phyloP scores from a whole-genome alignment of 371 early-diverging fungal genomes.

The Mucor piriformis region DNA sequence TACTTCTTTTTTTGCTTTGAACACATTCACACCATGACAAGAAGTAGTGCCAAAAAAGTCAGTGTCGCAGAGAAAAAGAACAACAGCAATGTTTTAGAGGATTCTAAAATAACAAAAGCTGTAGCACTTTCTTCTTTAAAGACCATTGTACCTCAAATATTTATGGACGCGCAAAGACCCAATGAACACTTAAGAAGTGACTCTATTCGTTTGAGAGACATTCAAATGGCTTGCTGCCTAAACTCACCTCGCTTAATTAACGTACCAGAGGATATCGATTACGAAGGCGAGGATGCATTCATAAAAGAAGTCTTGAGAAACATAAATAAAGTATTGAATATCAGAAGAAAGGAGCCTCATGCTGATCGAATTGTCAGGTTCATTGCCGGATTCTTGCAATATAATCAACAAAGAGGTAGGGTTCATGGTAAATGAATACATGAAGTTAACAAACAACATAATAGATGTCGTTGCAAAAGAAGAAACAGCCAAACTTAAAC shows the following conservation, averaged over 20 bases:
- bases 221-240: slow-evolving; percentile 67
- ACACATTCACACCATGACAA: too few species aligned
- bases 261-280: slow-evolving; percentile 42
- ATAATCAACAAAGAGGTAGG: slow-evolving; percentile 65
- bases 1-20: too few species aligned
- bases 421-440: background rate
- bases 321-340: slow-evolving; percentile 71
- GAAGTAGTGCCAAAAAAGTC: too few species aligned
- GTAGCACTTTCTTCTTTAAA: slow-evolving; percentile 42
- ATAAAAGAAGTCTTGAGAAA: slow-evolving; percentile 71
- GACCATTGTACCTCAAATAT: slow-evolving; percentile 62
- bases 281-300: slow-evolving; percentile 65
- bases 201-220: slow-evolving; percentile 74
- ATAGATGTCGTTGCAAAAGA: background rate
- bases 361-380: slow-evolving; percentile 80
- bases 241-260: slow-evolving; percentile 45
- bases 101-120: slow-evolving; percentile 4
- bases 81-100: slow-evolving; percentile 11
- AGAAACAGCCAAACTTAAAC: background rate
- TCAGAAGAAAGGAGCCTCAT: slow-evolving; percentile 72
- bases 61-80: background rate
- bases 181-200: slow-evolving; percentile 71
- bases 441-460: background rate
- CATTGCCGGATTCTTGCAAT: slow-evolving; percentile 75
- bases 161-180: slow-evolving; percentile 77